Evolutionary conservation across 73 alveolate species (phyloP), one percentile per base, ranked within the genome.

Genomic region (Paramecium caudatum): DNA sequence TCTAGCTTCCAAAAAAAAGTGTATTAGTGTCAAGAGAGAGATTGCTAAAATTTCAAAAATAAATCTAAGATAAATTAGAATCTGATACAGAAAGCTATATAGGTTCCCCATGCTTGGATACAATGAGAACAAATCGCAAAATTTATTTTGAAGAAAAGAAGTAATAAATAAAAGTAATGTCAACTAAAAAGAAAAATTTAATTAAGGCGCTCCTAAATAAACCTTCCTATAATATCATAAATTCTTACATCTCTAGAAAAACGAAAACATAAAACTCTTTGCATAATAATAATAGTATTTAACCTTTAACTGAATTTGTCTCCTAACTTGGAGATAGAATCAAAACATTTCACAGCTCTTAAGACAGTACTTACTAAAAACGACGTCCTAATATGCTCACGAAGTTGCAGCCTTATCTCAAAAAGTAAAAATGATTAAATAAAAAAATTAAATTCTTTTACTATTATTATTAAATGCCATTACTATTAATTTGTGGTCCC

Each of bases 401-500:
- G 10, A 55, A 55, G 27, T 10, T 55, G 1, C 13, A 27, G 10
- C 80, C 80, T 19, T 55, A 55, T 55, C 8, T 55, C 1, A 27
- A 55, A 55, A 55, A 12, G 4, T 13, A 21, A 49, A 49, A 49
- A 49, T 49, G 8, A 49, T 49, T 13, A 13, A 45, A 45, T 2
- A 2, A 45, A 9, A 55, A 55, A 10, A 55, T 55, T 19, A 27
- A 55, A 55, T 55, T 55, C 45, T 55, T 55, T 55, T 25, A n/a
- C n/a, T n/a, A n/a, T n/a, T n/a, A n/a, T 43, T 32, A 17, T 80
- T 90, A 63, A 46, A 97, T 96, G 99, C 99, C 99, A 47, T 93
- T 97, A 87, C 91, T 97, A n/a, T 94, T 94, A 12, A 84, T 97
- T 91, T 95, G 97, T 84, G 99, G 99, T 12, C 91, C 94, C 23